phyloP scores from a whole-genome alignment of 257 asterid species.

The Plantago major region DNA sequence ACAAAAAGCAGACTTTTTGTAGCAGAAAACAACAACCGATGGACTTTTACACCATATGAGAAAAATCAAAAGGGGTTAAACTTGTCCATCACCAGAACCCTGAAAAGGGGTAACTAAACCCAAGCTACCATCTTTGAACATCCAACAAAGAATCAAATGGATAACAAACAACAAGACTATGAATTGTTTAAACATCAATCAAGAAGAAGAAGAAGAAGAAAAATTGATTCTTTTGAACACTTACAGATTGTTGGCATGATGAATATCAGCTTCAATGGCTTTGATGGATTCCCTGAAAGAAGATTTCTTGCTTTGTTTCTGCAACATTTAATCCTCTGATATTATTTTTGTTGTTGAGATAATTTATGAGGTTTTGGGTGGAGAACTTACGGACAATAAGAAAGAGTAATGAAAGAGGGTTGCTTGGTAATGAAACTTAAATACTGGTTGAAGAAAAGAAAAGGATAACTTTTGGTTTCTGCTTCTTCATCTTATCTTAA shows the following conservation, averaged over 20 bases:
- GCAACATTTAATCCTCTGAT: constrained; percentile 41
- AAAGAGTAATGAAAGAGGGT: constrained; percentile 24
- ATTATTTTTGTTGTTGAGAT: background rate
- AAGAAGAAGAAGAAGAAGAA: background rate
- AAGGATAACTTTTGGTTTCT: constrained; percentile 37
- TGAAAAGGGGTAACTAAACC: too few species aligned
- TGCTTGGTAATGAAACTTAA: constrained; percentile 42
- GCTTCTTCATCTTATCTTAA: constrained; percentile 22
- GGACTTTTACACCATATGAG: too few species aligned
- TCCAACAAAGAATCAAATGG: too few species aligned
- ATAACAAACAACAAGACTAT: too few species aligned
- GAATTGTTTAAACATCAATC: too few species aligned
- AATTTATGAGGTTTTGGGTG: constrained; percentile 10
- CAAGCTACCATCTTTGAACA: too few species aligned
- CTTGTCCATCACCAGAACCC: too few species aligned
- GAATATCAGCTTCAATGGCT: constrained; percentile 65
- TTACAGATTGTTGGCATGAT: constrained; percentile 68
- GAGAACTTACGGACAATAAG: constrained; percentile 10
- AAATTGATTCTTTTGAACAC: constrained; percentile 5
- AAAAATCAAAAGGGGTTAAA: too few species aligned
- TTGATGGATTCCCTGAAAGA: constrained; percentile 60
- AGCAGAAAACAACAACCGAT: too few species aligned
- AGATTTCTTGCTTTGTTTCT: constrained; percentile 32
- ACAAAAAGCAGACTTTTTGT: too few species aligned
- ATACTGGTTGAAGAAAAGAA: constrained; percentile 42